Evolutionary conservation across 2,329 filamentous ascomycete genomes (phyloP).

Genomic region (Metarhizium humberi): DNA sequence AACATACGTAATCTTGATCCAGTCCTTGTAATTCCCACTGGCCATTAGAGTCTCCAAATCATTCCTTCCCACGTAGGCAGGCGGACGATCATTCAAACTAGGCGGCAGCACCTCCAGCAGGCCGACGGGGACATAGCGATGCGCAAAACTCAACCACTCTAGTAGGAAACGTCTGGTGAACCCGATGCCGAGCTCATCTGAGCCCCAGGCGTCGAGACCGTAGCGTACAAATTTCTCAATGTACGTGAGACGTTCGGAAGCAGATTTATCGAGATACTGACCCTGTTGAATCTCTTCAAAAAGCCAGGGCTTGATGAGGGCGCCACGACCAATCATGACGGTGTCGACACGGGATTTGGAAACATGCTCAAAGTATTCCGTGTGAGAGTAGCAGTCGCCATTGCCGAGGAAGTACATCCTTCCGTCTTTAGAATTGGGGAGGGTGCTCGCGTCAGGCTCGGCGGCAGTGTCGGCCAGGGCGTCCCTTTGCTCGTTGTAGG

Average conservation of each 20-base stretch:
- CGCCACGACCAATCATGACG: constrained; percentile 96
- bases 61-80: constrained; percentile 72
- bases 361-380: constrained; percentile 75
- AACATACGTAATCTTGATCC: constrained; percentile 93
- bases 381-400: constrained; percentile 89
- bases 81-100: constrained; percentile 79
- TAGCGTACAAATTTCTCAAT: constrained; percentile 86
- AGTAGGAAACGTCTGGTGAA: constrained; percentile 86
- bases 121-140: constrained; percentile 85
- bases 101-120: constrained; percentile 83
- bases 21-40: constrained; percentile 89
- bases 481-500: constrained; percentile 62
- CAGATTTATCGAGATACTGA: constrained; percentile 93
- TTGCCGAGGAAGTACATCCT: constrained; percentile 91
- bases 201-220: constrained; percentile 90
- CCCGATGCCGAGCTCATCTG: constrained; percentile 87
- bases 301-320: constrained; percentile 94
- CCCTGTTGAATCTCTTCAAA: constrained; percentile 91
- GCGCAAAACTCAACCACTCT: constrained; percentile 91
- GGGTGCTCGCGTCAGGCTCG: constrained; percentile 67
- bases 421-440: constrained; percentile 54
- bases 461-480: constrained; percentile 63
- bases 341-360: constrained; percentile 72
- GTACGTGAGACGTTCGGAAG: constrained; percentile 73
- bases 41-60: constrained; percentile 90